These are phyloP conservation scores for Hydnum rufescens DNA, from an alignment of 768 basidiomycete species.

Conservation along the genomic window DNA sequence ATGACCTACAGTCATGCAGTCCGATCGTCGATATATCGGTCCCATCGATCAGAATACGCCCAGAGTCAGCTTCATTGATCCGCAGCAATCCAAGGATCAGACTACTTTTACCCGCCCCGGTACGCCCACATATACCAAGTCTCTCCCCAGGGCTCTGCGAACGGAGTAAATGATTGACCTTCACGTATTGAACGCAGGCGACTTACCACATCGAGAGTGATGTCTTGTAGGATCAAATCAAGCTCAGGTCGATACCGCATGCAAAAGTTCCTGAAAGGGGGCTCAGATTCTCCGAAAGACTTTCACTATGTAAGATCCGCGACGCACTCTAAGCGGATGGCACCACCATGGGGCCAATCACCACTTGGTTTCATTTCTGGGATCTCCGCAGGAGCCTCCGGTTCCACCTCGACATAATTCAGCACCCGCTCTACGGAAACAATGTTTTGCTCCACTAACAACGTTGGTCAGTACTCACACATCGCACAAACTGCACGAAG, in stretches of 20 bases:
- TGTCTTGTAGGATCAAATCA: constrained; percentile 57
- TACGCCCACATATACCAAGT: constrained; percentile 74
- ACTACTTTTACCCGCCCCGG: constrained; percentile 28
- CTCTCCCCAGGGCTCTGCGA: constrained; percentile 57
- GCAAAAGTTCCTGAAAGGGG: constrained; percentile 35
- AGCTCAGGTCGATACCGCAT: constrained; percentile 63
- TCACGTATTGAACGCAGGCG: neutral
- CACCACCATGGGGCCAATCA: constrained; percentile 56
- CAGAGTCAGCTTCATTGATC: constrained; percentile 49
- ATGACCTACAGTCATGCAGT: constrained; percentile 39
- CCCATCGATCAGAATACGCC: constrained; percentile 51
- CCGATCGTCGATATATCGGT: constrained; percentile 63
- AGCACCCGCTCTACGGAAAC: constrained; percentile 77
- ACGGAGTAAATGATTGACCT: constrained; percentile 7
- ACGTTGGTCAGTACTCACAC: no score
- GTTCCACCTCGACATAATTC: constrained; percentile 52
- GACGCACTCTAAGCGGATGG: constrained; percentile 52
- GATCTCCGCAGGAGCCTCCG: constrained; percentile 59
- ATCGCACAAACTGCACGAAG: no score
- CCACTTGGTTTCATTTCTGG: constrained; percentile 32
- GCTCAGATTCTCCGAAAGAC: neutral
- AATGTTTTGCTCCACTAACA: constrained; percentile 61
- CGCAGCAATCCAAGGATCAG: constrained; percentile 30
- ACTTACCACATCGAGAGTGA: constrained; percentile 48
- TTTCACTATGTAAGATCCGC: neutral